Evolutionary conservation across 1,139 yeast genomes (phyloP), one percentile per base, ranked within the genome.

Genomic region (Geotrichum phurueaensis): DNA sequence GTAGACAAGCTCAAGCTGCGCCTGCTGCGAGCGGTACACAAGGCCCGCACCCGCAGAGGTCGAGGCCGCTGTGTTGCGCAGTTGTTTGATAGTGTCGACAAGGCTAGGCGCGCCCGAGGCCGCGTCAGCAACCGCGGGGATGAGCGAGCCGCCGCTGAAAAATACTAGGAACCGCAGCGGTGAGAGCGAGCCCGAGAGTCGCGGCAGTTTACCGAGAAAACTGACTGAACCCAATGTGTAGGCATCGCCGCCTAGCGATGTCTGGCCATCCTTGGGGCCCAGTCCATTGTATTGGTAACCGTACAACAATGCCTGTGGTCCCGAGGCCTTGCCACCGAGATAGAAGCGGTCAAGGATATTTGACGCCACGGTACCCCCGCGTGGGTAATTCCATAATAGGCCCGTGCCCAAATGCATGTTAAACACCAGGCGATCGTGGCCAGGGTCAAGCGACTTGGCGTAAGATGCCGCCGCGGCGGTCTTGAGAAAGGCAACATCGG

Each of bases 301-400:
- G 60, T 91, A 76, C 2, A 87, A 57, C 22, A 56, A n/a, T n/a
- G 59, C 59, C 31, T 51, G 48, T 27, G 60, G 62, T 15, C 58
- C 83, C 65, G 84, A 89, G 66, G 85, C 84, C 4, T 91, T 86
- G 0, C 92, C 90, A 68, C 88, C 84, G 25, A 84, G 73, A 66
- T 81, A 80, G 61, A 81, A 75, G 59, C 73, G 73, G 65, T 78
- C 81, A 69, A 75, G 72, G 25, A 71, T 66, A 65, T 62, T 22
- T 43, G 77, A 20, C 43, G 54, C 23, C 49, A 50, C 60, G 20
- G 29, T 45, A 13, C 56, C 45, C 20, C 39, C 49, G 51, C 60
- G 54, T 49, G 55, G 50, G 31, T 65, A 65, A 9, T 64, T 58
- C 59, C 60, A 59, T 1, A 66, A 49, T 27, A 63, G 48, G 1